phyloP scores from a whole-genome alignment of 176 grass and related monocot species.

The Carex scoparia region DNA sequence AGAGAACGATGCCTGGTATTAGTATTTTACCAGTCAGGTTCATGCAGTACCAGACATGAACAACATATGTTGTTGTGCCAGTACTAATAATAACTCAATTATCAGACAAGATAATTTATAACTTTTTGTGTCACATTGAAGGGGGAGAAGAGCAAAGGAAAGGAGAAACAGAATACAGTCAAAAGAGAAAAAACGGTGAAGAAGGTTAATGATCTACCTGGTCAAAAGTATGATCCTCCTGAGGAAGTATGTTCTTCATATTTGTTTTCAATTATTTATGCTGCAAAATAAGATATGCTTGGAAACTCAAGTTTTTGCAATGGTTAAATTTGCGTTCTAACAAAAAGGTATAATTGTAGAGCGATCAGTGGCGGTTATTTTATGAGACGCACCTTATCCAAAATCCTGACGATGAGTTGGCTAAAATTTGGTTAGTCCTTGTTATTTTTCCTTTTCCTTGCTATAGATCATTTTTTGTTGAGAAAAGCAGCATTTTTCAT shows the following conservation, averaged over 20 bases:
- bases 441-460: neutral
- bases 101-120: neutral
- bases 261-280: neutral
- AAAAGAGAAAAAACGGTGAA: constrained; percentile 34
- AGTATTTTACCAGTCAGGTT: neutral
- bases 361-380: constrained; percentile 89
- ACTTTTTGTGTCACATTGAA: neutral
- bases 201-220: constrained; percentile 81
- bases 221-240: constrained; percentile 88
- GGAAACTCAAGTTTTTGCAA: neutral
- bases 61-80: neutral
- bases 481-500: neutral
- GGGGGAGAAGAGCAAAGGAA: constrained; percentile 30
- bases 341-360: constrained; percentile 38
- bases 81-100: neutral
- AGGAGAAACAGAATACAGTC: constrained; percentile 19
- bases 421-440: constrained; percentile 55
- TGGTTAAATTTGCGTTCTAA: constrained; percentile 5
- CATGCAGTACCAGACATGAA: neutral
- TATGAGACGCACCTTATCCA: constrained; percentile 84
- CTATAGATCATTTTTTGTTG: neutral
- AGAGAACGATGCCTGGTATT: too few relatives aligned
- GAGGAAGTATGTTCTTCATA: constrained; percentile 60
- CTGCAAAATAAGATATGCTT: neutral
- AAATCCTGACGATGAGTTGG: constrained; percentile 79